A percentile compares a stretch with the other conserved stretches of the same genome.
Conservation (phyloP, 23 red algal genomes). For the Chondrus crispus region DNA sequence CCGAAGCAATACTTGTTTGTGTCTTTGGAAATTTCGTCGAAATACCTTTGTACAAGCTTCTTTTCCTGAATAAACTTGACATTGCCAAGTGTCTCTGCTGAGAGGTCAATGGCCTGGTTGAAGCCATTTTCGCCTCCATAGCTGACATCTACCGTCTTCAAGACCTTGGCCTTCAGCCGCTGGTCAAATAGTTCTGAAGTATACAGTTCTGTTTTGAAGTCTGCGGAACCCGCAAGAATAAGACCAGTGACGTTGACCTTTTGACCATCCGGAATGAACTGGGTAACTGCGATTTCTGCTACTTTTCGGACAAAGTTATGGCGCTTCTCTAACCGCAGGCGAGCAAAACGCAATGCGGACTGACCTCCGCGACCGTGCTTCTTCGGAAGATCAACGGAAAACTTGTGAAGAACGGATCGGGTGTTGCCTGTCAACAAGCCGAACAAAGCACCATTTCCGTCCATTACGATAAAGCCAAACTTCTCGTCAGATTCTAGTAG, state of each 20-base stretch:
- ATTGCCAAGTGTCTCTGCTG: conserved; percentile 91
- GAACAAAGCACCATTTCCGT: conserved; percentile 93
- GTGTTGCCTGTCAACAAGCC: conserved; percentile 90
- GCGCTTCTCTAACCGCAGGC: conserved; percentile 94
- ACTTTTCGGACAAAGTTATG: conserved; percentile 96
- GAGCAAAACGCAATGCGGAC: conserved; percentile 95
- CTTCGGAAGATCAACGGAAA: conserved; percentile 95
- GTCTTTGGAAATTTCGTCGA: conserved; percentile 94
- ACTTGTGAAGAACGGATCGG: conserved; percentile 85
- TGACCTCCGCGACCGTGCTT: conserved; percentile 99
- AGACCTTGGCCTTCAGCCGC: conserved; percentile 88
- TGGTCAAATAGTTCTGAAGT: conserved; percentile 95
- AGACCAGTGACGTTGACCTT: conserved; percentile 94
- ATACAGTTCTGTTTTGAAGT: conserved; percentile 97
- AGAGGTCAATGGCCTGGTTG: conserved; percentile 97
- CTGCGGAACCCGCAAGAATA: conserved; percentile 93
- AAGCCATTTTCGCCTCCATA: conserved; percentile 99
- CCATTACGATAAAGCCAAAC: conserved; percentile 99
- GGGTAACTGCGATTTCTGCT: conserved; percentile 85
- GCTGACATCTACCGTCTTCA: conserved; percentile 91
- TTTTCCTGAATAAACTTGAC: conserved; percentile 99
- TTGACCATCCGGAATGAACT: conserved; percentile 94
- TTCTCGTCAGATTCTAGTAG: conserved; percentile 95
- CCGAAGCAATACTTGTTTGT: conserved; percentile 96
- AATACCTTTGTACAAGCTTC: conserved; percentile 87